Evolutionary conservation across 2,329 filamentous ascomycete genomes (phyloP).

Genomic region (Botrytis byssoidea): DNA sequence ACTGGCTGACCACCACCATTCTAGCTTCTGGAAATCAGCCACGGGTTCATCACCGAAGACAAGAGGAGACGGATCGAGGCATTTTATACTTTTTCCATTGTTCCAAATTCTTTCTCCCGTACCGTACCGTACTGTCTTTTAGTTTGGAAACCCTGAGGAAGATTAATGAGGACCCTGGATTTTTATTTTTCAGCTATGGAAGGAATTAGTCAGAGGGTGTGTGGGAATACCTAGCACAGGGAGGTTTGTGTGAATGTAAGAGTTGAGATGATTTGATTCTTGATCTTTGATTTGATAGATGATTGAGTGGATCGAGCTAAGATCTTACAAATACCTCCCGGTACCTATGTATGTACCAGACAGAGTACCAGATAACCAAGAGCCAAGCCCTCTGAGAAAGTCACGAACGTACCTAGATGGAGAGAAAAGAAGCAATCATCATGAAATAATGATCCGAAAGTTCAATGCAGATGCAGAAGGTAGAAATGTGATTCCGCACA

Average conservation of each 20-base stretch:
- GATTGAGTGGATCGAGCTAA: neutral
- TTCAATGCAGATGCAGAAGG: neutral
- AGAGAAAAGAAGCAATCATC: neutral
- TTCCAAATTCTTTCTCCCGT: neutral
- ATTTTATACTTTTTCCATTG: neutral
- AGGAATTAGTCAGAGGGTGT: neutral
- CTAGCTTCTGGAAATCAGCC: neutral
- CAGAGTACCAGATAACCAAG: neutral
- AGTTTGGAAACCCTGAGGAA: neutral
- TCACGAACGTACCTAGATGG: neutral
- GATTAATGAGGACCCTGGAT: neutral
- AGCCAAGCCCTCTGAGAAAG: neutral
- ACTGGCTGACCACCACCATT: neutral
- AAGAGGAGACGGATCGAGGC: no score
- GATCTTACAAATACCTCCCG: neutral
- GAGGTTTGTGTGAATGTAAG: neutral
- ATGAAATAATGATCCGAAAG: neutral
- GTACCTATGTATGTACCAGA: neutral
- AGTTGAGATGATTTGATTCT: no score
- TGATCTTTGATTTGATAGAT: neutral
- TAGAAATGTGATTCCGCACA: neutral
- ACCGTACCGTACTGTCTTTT: neutral
- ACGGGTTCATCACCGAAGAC: neutral
- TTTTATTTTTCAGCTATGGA: neutral
- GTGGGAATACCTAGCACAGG: no score